Base-by-base conservation (phyloP, 2,329 filamentous ascomycete species). In the Chalara sp. region DNA sequence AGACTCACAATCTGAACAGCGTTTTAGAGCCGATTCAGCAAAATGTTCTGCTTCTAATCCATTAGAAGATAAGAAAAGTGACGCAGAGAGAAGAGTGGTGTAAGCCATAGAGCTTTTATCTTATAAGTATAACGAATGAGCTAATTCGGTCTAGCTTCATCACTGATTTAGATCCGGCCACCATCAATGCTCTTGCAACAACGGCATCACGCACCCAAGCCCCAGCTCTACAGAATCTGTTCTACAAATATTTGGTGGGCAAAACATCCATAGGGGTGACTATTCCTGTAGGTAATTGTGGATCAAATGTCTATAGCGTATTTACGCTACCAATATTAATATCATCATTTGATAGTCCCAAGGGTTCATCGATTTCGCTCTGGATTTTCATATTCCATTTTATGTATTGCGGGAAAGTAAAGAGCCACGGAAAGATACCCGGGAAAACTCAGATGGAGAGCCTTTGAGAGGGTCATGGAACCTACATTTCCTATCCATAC, bases 401-500 rank as follows among this genome's bases (percentile, higher is more conserved):
- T 52, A 47, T 44, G 52, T 44, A 32, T 46, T 55, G n/a, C 50
- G 12, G 31, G 10, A 21, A 40, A 47, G 44, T 29, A 41, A 47
- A 28, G 21, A 52, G 29, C 31, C 33, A 13, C 31, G 11, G n/a
- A 41, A n/a, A 35, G 50, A 52, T 48, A 12, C 11, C 28, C 33
- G 50, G 2, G 5, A 30, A 32, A 48, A 45, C 31, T 45, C 28
- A 29, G 35, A 46, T 42, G 28, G 42, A n/a, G 43, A 47, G 12
- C 47, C 50, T 6, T 31, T 53, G 33, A 53, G 53, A 50, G 11
- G 42, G 11, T 53, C 44, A 10, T 44, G 44, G 47, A 39, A 45
- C 21, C 35, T 43, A 13, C 46, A 41, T 29, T 46, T 31, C 46
- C 6, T 48, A 29, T 64, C 58, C 6, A 63, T 50, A 7, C 58